These are phyloP conservation scores for Annulohypoxylon truncatum DNA, from an alignment of 2,329 filamentous ascomycete species.

Conservation along the genomic window DNA sequence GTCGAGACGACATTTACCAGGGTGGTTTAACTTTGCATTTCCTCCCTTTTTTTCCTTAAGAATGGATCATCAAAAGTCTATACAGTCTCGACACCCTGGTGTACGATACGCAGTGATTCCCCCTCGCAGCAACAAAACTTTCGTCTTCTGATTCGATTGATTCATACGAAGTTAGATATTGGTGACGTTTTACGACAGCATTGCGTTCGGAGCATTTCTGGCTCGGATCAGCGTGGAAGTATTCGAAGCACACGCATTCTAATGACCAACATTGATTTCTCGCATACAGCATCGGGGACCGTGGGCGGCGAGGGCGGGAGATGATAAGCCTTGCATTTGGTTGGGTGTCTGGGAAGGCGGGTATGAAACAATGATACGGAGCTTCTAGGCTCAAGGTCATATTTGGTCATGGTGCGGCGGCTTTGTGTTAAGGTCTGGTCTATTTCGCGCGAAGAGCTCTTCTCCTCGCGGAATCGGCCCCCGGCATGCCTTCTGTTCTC, in stretches of 20 bases:
- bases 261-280: constrained; percentile 40
- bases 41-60: constrained; percentile 8
- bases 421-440: constrained; percentile 32
- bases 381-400: constrained; percentile 39
- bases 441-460: constrained; percentile 6
- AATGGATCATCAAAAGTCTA: constrained; percentile 26
- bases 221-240: constrained; percentile 30
- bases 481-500: constrained; percentile 29
- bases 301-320: constrained; percentile 27
- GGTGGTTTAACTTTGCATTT: constrained; percentile 17
- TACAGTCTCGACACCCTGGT: constrained; percentile 30
- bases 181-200: constrained; percentile 32
- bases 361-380: constrained; percentile 38
- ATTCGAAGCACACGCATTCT: constrained; percentile 36
- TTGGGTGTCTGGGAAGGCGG: constrained; percentile 38
- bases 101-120: constrained; percentile 40
- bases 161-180: constrained; percentile 29
- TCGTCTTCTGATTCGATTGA: constrained; percentile 26
- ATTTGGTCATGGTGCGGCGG: constrained; percentile 32
- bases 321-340: constrained; percentile 40
- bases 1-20: neutral
- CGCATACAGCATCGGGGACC: constrained; percentile 40
- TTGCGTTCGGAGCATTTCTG: constrained; percentile 36
- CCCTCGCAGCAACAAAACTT: constrained; percentile 24
- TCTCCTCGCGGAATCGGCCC: constrained; percentile 15